Base-by-base conservation (phyloP, 2,329 filamentous ascomycete genomes). In the Cytospora schulzeri region DNA sequence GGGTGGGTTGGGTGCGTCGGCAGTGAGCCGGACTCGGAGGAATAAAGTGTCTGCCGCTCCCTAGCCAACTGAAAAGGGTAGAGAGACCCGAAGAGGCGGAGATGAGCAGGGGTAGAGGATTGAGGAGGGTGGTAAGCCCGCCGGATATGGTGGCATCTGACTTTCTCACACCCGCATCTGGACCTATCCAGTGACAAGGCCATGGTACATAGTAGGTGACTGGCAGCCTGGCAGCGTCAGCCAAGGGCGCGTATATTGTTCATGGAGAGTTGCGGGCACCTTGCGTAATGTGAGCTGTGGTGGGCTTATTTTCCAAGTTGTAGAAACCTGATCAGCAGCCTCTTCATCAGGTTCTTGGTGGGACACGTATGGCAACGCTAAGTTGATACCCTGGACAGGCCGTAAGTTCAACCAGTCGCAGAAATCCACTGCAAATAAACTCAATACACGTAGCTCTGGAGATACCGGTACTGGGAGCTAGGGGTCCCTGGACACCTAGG, bases 1-100 rank as follows among this genome's bases (percentile, higher is more conserved):
- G 22, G 33, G 59, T 26, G 7, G 35, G 38, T 22, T 35, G 35
- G 48, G 48, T 52, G 24, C 48, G 29, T 48, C 17, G 29, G 45
- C 15, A 52, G 29, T 24, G n/a, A 24, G n/a, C 45, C 19, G 41
- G 41, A 3, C 19, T 7, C 41, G 17, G 17, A 45, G 41, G 19
- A 7, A 45, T 35, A n/a, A n/a, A 45, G 41, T 45, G 17, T n/a
- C 41, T 41, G 22, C 19, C 24, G 24, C 15, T 31, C 51, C 29
- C 14, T 12, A 38, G 29, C 45, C 31, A 60, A n/a, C 29, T 29
- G 31, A 28, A 38, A 41, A 26, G 52, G 35, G 19, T 52, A 55
- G 58, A 62, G 19, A 53, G 52, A 7, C 51, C 52, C 26, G 52
- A 22, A 56, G 55, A 17, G 52, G 59, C 59, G 52, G 38, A 56